Base-by-base conservation (phyloP, 192 early-diverging fungal species). In the Neocallimastix lanati region DNA sequence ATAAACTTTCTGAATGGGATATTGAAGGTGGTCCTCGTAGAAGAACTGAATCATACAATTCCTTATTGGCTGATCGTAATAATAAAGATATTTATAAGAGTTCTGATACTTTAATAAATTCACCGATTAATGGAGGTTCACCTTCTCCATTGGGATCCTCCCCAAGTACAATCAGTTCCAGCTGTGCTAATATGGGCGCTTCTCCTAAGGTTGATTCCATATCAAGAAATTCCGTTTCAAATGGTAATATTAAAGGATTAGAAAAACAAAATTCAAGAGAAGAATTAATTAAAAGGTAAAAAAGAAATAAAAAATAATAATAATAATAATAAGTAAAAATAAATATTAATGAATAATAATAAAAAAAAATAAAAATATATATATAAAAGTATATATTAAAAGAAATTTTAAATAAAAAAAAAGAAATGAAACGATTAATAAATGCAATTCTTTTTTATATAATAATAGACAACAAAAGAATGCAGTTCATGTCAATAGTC, bases 401-500 rank as follows among this genome's bases (percentile, higher is more conserved):
- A n/a, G n/a, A n/a, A n/a, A n/a, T n/a, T n/a, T n/a, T n/a, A n/a
- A n/a, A n/a, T n/a, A n/a, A n/a, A n/a, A n/a, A n/a, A n/a, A n/a
- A n/a, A n/a, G n/a, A n/a, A n/a, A n/a, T n/a, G n/a, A n/a, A n/a
- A n/a, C n/a, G n/a, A n/a, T n/a, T n/a, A n/a, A n/a, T n/a, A n/a
- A n/a, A n/a, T n/a, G n/a, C n/a, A n/a, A n/a, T n/a, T n/a, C n/a
- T n/a, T n/a, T n/a, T n/a, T n/a, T n/a, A n/a, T n/a, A n/a, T 29
- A 28, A 76, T 37, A 27, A 27, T 28, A 28, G 37, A 76, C 78
- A 80, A 79, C 80, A 80, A 76, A 36, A 29, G 50, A 82, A 76
- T 37, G 38, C 35, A 76, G 82, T 83, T 76, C 82, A 83, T 50
- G 81, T 85, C 30, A 85, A 82, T 77, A 84, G 83, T 77, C 84